Evolutionary conservation across 129 eudicot species (phyloP).

Genomic region (Flaveria linearis): DNA sequence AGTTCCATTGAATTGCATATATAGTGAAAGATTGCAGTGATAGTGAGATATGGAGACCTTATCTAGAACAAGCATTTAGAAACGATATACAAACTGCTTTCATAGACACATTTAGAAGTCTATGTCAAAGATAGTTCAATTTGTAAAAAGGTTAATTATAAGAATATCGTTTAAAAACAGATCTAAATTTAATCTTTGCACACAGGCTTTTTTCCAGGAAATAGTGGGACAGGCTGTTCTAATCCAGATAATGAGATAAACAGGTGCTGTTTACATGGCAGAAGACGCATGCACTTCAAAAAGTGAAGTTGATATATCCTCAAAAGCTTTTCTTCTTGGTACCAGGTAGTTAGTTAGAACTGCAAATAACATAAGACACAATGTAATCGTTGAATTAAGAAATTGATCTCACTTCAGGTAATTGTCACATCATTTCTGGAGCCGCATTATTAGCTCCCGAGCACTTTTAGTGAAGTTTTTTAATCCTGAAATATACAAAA

Average conservation of each 20-base stretch:
- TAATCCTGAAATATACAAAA: conserved; percentile 36
- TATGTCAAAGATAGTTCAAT: neutral
- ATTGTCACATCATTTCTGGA: too few species aligned
- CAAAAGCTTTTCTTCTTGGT: conserved; percentile 89
- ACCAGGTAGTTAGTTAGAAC: conserved; percentile 14
- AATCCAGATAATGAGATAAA: conserved; percentile 13
- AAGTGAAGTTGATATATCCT: conserved; percentile 84
- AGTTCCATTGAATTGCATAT: conserved; percentile 18
- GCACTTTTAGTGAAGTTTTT: too few species aligned
- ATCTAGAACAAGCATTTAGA: conserved; percentile 5
- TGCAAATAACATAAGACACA: neutral
- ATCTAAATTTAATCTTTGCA: conserved; percentile 7
- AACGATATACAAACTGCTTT: neutral
- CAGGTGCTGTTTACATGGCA: conserved; percentile 7
- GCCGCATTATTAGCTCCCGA: too few species aligned
- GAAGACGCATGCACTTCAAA: conserved; percentile 40
- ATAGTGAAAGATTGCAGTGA: conserved; percentile 2
- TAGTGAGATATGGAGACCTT: neutral
- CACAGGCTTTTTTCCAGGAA: conserved; percentile 8
- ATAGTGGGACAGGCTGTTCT: conserved; percentile 9
- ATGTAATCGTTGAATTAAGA: neutral
- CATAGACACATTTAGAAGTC: neutral
- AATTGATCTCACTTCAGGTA: too few species aligned
- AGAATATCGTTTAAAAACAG: neutral
- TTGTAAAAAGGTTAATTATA: conserved; percentile 15